These are phyloP conservation scores for Syzygium aqueum DNA, from an alignment of 345 rosid genomes.

Conservation along the genomic window DNA sequence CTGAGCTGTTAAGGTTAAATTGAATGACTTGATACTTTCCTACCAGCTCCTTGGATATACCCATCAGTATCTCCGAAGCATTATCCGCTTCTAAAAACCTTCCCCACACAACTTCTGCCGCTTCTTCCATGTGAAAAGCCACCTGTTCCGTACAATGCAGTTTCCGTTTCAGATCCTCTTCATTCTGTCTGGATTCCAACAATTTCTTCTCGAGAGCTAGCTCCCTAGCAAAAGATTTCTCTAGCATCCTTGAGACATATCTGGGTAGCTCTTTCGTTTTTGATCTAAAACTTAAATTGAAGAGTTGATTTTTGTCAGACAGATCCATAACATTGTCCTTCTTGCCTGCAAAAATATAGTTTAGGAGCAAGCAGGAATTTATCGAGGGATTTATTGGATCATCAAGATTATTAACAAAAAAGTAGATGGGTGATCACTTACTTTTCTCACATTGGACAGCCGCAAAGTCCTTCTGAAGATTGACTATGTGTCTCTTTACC, in stretches of 20 bases:
- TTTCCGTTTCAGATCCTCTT: slow-evolving; percentile 74
- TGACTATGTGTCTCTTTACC: slow-evolving; percentile 57
- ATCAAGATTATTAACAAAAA: not conserved
- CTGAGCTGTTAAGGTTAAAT: slow-evolving; percentile 49
- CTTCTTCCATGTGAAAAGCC: slow-evolving; percentile 89
- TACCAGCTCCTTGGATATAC: slow-evolving; percentile 69
- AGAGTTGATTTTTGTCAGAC: slow-evolving; percentile 25
- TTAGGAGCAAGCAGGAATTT: not conserved
- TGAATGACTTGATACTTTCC: slow-evolving; percentile 61
- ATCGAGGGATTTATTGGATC: not conserved
- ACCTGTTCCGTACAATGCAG: slow-evolving; percentile 74
- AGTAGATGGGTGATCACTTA: slow-evolving; percentile 17
- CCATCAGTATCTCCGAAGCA: slow-evolving; percentile 73
- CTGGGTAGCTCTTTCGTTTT: slow-evolving; percentile 45
- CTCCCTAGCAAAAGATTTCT: slow-evolving; percentile 76
- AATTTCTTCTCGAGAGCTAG: slow-evolving; percentile 66
- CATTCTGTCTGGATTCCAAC: slow-evolving; percentile 43
- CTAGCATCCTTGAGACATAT: slow-evolving; percentile 57
- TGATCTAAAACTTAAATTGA: slow-evolving; percentile 22
- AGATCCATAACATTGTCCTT: slow-evolving; percentile 22
- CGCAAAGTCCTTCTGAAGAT: slow-evolving; percentile 47
- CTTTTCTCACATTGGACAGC: slow-evolving; percentile 47
- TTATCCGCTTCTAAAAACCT: slow-evolving; percentile 93
- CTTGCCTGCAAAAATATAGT: slow-evolving; percentile 39
- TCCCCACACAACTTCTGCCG: slow-evolving; percentile 88